Evolutionary conservation across 192 early-diverging fungal genomes (phyloP).

Genomic region (Coemansia sp.): DNA sequence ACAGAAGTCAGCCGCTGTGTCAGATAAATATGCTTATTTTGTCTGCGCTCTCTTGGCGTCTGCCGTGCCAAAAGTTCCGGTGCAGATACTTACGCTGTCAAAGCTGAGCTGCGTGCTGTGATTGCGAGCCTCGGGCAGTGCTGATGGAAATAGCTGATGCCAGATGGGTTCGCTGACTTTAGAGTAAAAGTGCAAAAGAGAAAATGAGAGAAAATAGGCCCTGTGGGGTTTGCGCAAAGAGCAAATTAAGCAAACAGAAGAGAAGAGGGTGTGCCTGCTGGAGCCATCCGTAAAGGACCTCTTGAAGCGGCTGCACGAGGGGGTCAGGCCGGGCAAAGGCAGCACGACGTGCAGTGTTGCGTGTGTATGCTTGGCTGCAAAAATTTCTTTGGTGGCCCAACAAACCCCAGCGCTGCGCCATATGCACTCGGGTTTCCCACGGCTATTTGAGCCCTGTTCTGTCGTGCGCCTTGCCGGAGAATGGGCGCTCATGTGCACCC

Average conservation of each 20-base stretch:
- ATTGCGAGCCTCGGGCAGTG: background rate
- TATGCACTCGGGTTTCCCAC: conserved; percentile 9
- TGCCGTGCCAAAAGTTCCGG: background rate
- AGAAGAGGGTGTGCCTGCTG: background rate
- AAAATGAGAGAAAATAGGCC: too few species aligned
- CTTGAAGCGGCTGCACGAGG: background rate
- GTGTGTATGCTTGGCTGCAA: background rate
- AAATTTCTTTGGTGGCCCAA: conserved; percentile 2
- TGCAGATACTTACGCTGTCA: background rate
- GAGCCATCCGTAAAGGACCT: background rate
- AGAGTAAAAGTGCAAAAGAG: background rate
- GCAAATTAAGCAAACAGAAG: background rate
- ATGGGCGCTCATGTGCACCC: background rate
- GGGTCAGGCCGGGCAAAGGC: background rate
- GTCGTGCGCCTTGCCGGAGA: background rate
- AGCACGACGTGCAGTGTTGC: conserved; percentile 2
- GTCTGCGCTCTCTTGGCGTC: too few species aligned
- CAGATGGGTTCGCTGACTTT: background rate
- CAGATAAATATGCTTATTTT: background rate
- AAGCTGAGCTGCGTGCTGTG: background rate
- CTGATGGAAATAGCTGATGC: background rate
- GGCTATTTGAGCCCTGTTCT: conserved; percentile 3
- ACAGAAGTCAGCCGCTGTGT: conserved; percentile 10
- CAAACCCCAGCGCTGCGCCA: conserved; percentile 3
- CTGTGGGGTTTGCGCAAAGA: background rate